Evolutionary conservation across 768 basidiomycete species (phyloP).

Genomic region (Lactarius quietus): DNA sequence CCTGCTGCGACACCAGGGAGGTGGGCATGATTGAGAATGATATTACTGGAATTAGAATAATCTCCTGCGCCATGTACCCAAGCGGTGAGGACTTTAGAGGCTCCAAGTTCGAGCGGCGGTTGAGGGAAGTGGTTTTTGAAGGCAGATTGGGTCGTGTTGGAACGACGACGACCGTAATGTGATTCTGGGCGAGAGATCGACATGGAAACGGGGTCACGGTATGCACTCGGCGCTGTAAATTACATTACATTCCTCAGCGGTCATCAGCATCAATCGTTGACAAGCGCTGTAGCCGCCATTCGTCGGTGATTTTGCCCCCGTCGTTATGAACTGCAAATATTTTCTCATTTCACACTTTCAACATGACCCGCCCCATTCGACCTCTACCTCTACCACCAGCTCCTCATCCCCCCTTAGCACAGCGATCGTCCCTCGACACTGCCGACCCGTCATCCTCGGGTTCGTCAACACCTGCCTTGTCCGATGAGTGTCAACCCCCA

Average conservation of each 20-base stretch:
- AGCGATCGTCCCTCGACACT: slow-evolving; percentile 4
- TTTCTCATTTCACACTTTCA: not conserved
- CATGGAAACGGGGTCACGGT: slow-evolving; percentile 38
- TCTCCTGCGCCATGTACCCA: slow-evolving; percentile 77
- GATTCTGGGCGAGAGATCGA: slow-evolving; percentile 59
- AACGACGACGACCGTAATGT: slow-evolving; percentile 61
- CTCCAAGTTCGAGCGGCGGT: slow-evolving; percentile 55
- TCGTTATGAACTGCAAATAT: not conserved
- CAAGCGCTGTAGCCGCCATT: not conserved
- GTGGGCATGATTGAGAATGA: slow-evolving; percentile 66
- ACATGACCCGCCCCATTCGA: slow-evolving; percentile 1
- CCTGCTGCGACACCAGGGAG: slow-evolving; percentile 81
- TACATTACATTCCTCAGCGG: not conserved
- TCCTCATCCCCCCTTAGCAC: not conserved
- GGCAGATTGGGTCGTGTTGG: slow-evolving; percentile 71
- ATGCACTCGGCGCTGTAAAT: not conserved
- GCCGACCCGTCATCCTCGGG: slow-evolving; percentile 5
- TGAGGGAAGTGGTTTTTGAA: slow-evolving; percentile 43
- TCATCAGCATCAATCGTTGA: not conserved
- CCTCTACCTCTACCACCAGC: not conserved
- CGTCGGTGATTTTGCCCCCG: not conserved
- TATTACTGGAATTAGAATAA: slow-evolving; percentile 47
- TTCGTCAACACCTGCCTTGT: slow-evolving; percentile 17
- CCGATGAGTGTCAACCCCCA: not conserved
- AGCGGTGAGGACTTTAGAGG: slow-evolving; percentile 56